A percentile compares a stretch with the other conserved stretches of the same genome.
Evolutionary conservation across 202 grass and related monocot genomes (phyloP).

Genomic region (Panicum virgatum): DNA sequence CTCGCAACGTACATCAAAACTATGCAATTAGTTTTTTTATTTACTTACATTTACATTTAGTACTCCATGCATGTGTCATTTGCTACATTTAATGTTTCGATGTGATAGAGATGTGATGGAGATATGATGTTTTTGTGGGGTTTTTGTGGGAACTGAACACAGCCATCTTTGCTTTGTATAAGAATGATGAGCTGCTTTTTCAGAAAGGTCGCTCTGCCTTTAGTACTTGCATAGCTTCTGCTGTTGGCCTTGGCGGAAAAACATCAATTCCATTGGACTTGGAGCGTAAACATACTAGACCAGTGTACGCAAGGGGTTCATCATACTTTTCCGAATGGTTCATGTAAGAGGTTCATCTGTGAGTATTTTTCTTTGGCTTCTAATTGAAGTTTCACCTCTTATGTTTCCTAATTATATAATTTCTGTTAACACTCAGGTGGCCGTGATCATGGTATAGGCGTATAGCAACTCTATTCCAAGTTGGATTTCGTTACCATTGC

Average conservation of each 20-base stretch:
- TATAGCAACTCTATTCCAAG: slow-evolving; percentile 10
- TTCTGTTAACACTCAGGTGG: not conserved
- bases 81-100: no score
- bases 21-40: no score
- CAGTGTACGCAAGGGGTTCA: slow-evolving; percentile 34
- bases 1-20: no score
- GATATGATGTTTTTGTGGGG: no score
- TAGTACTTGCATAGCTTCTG: slow-evolving; percentile 29
- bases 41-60: no score
- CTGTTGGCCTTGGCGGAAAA: slow-evolving; percentile 25
- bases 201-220: slow-evolving; percentile 4
- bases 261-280: slow-evolving; percentile 37
- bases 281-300: slow-evolving; percentile 6
- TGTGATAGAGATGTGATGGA: no score
- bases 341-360: no score
- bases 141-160: no score
- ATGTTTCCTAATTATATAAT: not conserved
- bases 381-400: slow-evolving; percentile 22
- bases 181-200: slow-evolving; percentile 34
- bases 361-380: not conserved
- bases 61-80: no score
- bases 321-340: slow-evolving; percentile 20
- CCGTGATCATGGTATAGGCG: not conserved
- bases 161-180: slow-evolving; percentile 42
- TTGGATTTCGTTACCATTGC: slow-evolving; percentile 25